Conservation (phyloP, 805 yeast species). For the Spathaspora boniae region DNA sequence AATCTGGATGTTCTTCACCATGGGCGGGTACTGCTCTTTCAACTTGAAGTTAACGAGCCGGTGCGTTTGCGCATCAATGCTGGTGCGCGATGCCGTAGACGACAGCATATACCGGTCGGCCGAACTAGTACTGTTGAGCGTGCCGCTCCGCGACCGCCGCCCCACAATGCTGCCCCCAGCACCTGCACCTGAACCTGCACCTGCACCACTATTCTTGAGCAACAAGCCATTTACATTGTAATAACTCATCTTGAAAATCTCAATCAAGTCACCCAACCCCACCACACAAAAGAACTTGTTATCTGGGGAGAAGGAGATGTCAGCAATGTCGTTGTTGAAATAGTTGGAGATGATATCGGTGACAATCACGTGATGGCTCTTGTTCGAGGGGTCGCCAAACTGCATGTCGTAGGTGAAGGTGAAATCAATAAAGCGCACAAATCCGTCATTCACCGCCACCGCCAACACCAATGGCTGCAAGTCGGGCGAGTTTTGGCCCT, state of each 20-base stretch:
- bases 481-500: constrained; percentile 6
- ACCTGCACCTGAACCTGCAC: constrained; percentile 16
- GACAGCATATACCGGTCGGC: constrained; percentile 19
- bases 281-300: constrained; percentile 43
- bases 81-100: constrained; percentile 20
- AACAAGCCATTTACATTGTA: constrained; percentile 37
- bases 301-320: constrained; percentile 47
- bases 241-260: constrained; percentile 37
- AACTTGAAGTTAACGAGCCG: background rate
- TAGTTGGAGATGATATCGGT: constrained; percentile 60
- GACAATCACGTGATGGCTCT: constrained; percentile 22
- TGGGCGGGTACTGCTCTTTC: constrained; percentile 23
- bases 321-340: constrained; percentile 59
- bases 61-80: constrained; percentile 9
- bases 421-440: constrained; percentile 54
- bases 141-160: constrained; percentile 1
- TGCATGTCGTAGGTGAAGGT: constrained; percentile 24
- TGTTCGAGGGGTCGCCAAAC: constrained; percentile 21
- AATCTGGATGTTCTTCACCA: constrained; percentile 33
- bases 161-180: background rate
- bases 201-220: constrained; percentile 22
- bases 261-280: constrained; percentile 54
- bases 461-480: constrained; percentile 40
- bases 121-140: constrained; percentile 21
- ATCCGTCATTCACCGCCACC: constrained; percentile 65